A percentile compares a stretch with the other conserved stretches of the same genome.
Conservation (phyloP, 352 stramenopile species). For the Blastocystis sp. region DNA sequence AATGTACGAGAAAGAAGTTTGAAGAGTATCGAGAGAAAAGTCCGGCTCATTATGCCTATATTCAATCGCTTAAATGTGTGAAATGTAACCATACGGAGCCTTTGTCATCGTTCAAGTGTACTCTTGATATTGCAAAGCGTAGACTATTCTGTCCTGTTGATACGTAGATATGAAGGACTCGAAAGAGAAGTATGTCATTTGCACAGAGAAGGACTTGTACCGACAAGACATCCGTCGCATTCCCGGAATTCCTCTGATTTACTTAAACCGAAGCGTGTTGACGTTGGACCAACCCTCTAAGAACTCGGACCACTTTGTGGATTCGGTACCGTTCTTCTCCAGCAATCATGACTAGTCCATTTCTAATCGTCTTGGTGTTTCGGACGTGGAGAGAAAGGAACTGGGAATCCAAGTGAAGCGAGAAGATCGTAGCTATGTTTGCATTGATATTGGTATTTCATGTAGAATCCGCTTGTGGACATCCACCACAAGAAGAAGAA, state of each 20-base stretch:
- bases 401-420: constrained; percentile 13
- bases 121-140: constrained; percentile 44
- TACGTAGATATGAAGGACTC: constrained; percentile 38
- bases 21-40: constrained; percentile 41
- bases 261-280: constrained; percentile 47
- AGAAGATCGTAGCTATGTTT: constrained; percentile 13
- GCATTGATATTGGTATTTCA: neutral
- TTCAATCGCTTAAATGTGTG: neutral
- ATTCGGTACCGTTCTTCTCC: neutral
- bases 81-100: constrained; percentile 45
- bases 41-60: constrained; percentile 9
- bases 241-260: constrained; percentile 32
- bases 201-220: constrained; percentile 40
- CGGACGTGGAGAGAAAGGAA: neutral
- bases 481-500: constrained; percentile 49
- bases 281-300: constrained; percentile 27
- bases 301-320: constrained; percentile 44
- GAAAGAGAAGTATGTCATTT: constrained; percentile 52
- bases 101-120: constrained; percentile 32
- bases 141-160: neutral
- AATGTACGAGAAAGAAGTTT: constrained; percentile 35
- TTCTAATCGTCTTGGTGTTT: neutral
- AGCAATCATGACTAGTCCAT: constrained; percentile 15
- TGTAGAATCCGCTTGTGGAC: constrained; percentile 28
- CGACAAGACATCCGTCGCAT: constrained; percentile 11